These are phyloP conservation scores for Coix lacrymajobi DNA, from an alignment of 176 grass and related monocot genomes.

Conservation along the genomic window DNA sequence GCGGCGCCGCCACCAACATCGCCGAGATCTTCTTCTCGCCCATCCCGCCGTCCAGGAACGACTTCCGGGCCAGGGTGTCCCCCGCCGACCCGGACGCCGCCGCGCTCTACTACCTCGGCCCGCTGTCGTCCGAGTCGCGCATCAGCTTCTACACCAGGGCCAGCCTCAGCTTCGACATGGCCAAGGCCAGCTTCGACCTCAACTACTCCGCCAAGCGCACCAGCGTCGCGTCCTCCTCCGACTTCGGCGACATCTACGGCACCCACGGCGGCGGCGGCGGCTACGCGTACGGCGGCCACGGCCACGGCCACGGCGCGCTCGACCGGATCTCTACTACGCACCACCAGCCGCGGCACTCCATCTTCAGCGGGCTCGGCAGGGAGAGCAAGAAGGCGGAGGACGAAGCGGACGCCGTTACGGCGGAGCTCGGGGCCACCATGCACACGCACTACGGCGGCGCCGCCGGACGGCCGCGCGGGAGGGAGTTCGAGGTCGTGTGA, in stretches of 20 bases:
- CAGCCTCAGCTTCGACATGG: slow-evolving; percentile 54
- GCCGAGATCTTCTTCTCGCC: slow-evolving; percentile 61
- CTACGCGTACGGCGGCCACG: too few relatives aligned
- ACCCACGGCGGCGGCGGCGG: background rate
- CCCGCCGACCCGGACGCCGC: slow-evolving; percentile 39
- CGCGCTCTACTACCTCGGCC: slow-evolving; percentile 25
- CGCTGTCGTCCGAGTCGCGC: slow-evolving; percentile 23
- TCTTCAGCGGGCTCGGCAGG: slow-evolving; percentile 27
- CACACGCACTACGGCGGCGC: background rate
- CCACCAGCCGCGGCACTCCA: slow-evolving; percentile 40
- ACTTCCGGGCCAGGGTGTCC: slow-evolving; percentile 55
- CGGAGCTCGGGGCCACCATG: slow-evolving; percentile 37
- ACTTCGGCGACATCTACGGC: slow-evolving; percentile 64
- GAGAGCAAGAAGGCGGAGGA: slow-evolving; percentile 42
- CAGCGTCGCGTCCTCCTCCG: slow-evolving; percentile 53
- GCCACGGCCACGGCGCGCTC: background rate
- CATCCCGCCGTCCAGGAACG: slow-evolving; percentile 52
- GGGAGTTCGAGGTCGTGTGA: slow-evolving; percentile 25
- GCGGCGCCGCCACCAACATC: slow-evolving; percentile 51
- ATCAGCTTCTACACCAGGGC: slow-evolving; percentile 42
- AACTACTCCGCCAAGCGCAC: slow-evolving; percentile 35
- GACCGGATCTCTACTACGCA: slow-evolving; percentile 19
- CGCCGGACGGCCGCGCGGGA: slow-evolving; percentile 1
- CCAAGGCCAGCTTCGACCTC: slow-evolving; percentile 68
- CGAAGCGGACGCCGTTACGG: slow-evolving; percentile 38